Evolutionary conservation across 768 basidiomycete genomes (phyloP).

Genomic region (Gymnopilus junonius): DNA sequence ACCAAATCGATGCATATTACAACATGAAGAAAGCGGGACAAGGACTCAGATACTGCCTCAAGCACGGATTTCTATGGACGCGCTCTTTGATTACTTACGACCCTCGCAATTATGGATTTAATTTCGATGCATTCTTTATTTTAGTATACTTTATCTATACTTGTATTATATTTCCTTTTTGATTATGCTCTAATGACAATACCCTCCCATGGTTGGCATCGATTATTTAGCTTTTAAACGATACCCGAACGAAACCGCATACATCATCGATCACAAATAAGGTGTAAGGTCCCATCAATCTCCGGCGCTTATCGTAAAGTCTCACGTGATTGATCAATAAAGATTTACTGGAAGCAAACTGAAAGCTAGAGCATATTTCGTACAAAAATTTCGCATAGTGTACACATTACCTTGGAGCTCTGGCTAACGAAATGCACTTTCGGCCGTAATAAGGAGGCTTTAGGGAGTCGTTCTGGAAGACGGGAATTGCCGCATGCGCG

Average conservation of each 20-base stretch:
- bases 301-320: background rate
- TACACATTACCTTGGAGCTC: background rate
- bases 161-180: background rate
- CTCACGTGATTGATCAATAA: background rate
- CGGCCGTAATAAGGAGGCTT: slow-evolving; percentile 2
- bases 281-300: background rate
- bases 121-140: slow-evolving; percentile 1
- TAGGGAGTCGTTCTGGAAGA: background rate
- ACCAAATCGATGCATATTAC: slow-evolving; percentile 21
- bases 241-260: too few relatives aligned
- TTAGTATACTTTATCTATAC: background rate
- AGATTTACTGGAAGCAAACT: too few relatives aligned
- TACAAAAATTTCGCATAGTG: background rate
- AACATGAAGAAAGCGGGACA: slow-evolving; percentile 25
- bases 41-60: slow-evolving; percentile 21
- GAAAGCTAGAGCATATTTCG: too few relatives aligned
- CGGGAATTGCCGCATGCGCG: background rate
- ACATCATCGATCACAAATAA: background rate
- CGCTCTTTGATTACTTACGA: background rate
- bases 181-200: background rate
- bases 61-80: slow-evolving; percentile 13
- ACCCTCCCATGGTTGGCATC: background rate
- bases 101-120: background rate
- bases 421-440: background rate
- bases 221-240: background rate